phyloP scores from a whole-genome alignment of 2,329 filamentous ascomycete genomes.

The Metarhizium robertsii region DNA sequence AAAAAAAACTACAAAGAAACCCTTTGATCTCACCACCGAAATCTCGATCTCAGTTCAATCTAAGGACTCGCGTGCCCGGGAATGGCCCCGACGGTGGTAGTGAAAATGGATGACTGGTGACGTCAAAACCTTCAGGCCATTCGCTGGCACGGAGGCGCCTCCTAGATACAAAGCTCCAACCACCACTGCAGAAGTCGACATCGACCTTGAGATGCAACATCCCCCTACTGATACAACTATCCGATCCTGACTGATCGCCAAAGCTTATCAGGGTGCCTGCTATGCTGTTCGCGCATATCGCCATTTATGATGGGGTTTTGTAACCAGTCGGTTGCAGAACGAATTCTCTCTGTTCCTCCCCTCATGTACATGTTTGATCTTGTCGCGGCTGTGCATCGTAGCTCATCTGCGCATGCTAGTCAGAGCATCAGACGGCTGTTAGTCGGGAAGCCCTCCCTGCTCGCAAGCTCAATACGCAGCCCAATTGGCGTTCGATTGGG shows the following conservation, averaged over 20 bases:
- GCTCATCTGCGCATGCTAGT: no score
- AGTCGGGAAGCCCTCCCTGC: no score
- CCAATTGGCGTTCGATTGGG: not conserved
- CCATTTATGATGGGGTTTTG: not conserved
- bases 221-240: no score
- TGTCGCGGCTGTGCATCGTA: no score
- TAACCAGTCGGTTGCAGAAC: not conserved
- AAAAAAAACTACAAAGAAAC: not conserved
- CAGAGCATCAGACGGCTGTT: no score
- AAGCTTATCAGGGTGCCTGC: no score
- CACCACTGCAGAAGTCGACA: not conserved
- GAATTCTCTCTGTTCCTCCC: no score
- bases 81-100: not conserved
- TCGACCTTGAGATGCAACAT: not conserved
- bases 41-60: conserved; percentile 18
- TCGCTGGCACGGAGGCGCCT: not conserved
- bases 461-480: no score
- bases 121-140: not conserved
- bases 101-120: not conserved
- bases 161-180: not conserved
- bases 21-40: conserved; percentile 20
- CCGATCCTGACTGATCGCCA: no score
- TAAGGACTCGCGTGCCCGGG: not conserved
- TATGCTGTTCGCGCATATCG: not conserved
- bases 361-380: no score